Base-by-base conservation (phyloP, 441 rosid genomes). In the Daphne laureola region DNA sequence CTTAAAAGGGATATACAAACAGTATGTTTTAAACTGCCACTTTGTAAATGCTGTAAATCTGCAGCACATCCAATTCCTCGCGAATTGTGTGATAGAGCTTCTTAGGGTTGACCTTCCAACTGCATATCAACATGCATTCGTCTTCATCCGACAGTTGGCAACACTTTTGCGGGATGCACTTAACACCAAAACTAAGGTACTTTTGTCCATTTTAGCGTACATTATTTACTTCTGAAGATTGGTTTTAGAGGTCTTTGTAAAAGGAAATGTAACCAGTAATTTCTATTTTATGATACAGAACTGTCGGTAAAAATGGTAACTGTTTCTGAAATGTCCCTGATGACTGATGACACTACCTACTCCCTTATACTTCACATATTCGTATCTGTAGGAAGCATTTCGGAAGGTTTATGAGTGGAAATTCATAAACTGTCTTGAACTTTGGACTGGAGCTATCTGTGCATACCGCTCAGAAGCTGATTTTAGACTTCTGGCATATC, bases 371-470 rank as follows among this genome's bases (percentile, higher is more conserved):
- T 60, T 53, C 59, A 31, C 1, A 31, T 31, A 8, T 4, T 31
- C 38, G 5, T 31, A 31, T 50, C 45, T 41, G 13, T 65, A 92
- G 97, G 97, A 89, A 74, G 81, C 97, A 50, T 92, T 81, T 61
- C 74, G 88, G 51, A 86, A 89, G 74, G 96, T 92, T 57, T 92
- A 87, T 71, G 97, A 86, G 58, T 92, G 98, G 98, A 92, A 92
- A 67, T 89, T 81, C 69, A 81, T 89, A 17, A 89, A 78, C 68
- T 89, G 97, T 68, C 92, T 92, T 62, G 97, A 92, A 80, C 95
- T 92, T 45, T 92, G 97, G 97, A 92, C 98, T 12, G 90, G 95
- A 64, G 96, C 97, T 47, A 63, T 92, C 48, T 92, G 95, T 72
- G 66, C 84, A 36, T 84, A 77, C 53, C 67, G 82, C 59, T 67